Evolutionary conservation across 148 eudicot genomes (phyloP).

Genomic region (Mesembryanthemum crystallinum): DNA sequence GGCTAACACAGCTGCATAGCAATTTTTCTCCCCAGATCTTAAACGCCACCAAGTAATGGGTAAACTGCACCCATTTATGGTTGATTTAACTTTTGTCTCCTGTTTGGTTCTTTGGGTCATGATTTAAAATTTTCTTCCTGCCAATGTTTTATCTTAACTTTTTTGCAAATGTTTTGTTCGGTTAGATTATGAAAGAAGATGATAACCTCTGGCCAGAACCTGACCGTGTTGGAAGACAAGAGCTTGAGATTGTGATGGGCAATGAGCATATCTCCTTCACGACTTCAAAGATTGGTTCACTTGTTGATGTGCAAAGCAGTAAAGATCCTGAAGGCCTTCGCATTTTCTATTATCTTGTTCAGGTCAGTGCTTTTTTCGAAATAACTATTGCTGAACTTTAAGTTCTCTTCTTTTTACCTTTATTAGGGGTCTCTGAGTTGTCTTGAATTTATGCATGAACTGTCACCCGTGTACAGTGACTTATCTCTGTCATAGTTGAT

Average conservation of each 20-base stretch:
- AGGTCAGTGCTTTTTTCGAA: conserved; percentile 34
- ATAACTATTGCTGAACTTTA: neutral
- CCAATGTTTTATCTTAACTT: neutral
- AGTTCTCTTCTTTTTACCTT: neutral
- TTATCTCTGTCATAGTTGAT: too few species aligned
- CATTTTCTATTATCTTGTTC: conserved; percentile 85
- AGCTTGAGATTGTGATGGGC: conserved; percentile 89
- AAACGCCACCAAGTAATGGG: too few species aligned
- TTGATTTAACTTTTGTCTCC: neutral
- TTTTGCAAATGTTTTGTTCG: neutral
- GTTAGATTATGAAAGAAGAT: conserved; percentile 84
- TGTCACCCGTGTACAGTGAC: too few species aligned
- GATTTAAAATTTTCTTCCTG: too few species aligned
- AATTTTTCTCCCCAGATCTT: too few species aligned
- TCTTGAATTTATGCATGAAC: too few species aligned
- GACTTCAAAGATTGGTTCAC: conserved; percentile 87
- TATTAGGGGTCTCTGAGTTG: neutral
- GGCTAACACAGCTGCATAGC: too few species aligned
- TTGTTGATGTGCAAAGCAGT: conserved; percentile 85
- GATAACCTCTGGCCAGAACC: conserved; percentile 84
- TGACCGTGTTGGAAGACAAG: conserved; percentile 79
- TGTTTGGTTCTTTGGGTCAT: neutral
- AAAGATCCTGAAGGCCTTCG: conserved; percentile 88
- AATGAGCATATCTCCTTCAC: conserved; percentile 85
- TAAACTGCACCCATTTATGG: neutral